Evolutionary conservation across 2,329 filamentous ascomycete species (phyloP).

Genomic region (Pseudogymnoascus sp.): DNA sequence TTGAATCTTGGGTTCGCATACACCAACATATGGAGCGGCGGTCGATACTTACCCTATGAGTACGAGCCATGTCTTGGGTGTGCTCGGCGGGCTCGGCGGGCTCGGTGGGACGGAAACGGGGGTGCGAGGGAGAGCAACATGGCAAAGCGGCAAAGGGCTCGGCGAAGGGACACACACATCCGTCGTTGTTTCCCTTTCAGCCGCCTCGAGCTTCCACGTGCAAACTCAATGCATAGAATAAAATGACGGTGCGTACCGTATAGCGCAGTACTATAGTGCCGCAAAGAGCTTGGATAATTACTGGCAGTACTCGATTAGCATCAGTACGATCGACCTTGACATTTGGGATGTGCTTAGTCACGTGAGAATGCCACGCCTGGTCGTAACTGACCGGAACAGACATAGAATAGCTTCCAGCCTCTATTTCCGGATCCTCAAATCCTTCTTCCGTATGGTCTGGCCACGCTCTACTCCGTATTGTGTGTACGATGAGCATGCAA

Average conservation of each 20-base stretch:
- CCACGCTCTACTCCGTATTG: background rate
- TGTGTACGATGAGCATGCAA: background rate
- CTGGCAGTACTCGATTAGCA: background rate
- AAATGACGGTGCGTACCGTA: background rate
- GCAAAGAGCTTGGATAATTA: background rate
- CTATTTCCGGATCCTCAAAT: constrained; percentile 5
- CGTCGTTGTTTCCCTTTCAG: background rate
- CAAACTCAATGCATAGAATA: background rate
- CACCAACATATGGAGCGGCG: background rate
- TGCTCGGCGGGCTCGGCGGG: background rate
- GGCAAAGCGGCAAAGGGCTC: constrained; percentile 1
- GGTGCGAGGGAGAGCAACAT: constrained; percentile 3
- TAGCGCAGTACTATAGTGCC: background rate
- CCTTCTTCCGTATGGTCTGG: background rate
- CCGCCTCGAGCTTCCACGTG: background rate
- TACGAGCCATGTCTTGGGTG: background rate
- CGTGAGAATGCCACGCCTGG: background rate
- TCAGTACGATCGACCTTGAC: background rate
- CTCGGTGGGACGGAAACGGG: constrained; percentile 4
- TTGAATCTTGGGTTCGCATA: background rate
- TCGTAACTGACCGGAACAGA: background rate
- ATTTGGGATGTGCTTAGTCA: background rate
- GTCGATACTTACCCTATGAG: background rate
- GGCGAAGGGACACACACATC: background rate
- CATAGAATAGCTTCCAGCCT: background rate